Conservation (phyloP, 2,329 filamentous ascomycete species). For the Exserohilum rostratum region DNA sequence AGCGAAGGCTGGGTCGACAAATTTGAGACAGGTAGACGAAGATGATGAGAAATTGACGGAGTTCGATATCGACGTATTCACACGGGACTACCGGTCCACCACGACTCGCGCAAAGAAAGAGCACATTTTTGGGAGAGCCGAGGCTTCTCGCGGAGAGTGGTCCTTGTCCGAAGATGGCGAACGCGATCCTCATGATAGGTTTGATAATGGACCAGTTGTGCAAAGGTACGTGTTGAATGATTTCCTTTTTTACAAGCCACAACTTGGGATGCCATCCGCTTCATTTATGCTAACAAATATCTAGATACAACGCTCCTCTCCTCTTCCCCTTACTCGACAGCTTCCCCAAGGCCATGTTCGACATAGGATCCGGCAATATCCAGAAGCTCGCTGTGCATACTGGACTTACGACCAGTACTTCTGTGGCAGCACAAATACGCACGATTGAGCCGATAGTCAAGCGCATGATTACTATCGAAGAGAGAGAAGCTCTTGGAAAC, state of each 20-base stretch:
- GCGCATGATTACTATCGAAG: constrained; percentile 71
- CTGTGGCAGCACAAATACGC: constrained; percentile 72
- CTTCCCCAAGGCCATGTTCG: constrained; percentile 75
- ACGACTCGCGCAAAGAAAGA: constrained; percentile 27
- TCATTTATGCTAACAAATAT: not conserved
- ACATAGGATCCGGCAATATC: constrained; percentile 49
- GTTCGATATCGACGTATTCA: constrained; percentile 46
- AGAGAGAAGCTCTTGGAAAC: constrained; percentile 83
- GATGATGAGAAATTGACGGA: constrained; percentile 23
- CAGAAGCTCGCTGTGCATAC: constrained; percentile 54
- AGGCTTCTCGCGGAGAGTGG: constrained; percentile 50
- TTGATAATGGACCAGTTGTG: constrained; percentile 42
- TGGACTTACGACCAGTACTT: constrained; percentile 74
- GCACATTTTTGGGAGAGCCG: constrained; percentile 51
- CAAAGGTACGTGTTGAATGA: constrained; percentile 40
- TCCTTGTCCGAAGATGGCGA: constrained; percentile 34
- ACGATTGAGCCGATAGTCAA: constrained; percentile 67
- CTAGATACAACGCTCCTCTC: constrained; percentile 60
- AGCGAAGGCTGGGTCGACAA: constrained; percentile 36
- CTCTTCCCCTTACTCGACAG: constrained; percentile 81
- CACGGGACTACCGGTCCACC: constrained; percentile 36
- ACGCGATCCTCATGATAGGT: constrained; percentile 44
- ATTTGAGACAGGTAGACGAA: constrained; percentile 25
- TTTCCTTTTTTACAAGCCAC: no score
- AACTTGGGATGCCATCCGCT: no score